Conservation (phyloP, 2,329 filamentous ascomycete species). For the Cercospora sp. region DNA sequence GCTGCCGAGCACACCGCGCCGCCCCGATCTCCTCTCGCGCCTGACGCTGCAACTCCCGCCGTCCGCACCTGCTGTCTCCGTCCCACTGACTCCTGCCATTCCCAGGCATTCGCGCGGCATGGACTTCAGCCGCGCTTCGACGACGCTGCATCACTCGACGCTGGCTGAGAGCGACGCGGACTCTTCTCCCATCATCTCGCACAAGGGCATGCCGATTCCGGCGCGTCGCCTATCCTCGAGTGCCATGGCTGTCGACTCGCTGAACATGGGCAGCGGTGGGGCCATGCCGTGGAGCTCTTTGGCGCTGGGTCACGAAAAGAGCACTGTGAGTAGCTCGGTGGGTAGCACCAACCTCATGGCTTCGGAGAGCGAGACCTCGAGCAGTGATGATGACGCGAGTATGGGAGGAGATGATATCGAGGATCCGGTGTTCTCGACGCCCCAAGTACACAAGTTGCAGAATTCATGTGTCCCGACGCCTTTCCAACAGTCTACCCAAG, state of each 20-base stretch:
- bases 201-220: slow-evolving; percentile 63
- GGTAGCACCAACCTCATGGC: slow-evolving; percentile 78
- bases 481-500: slow-evolving; percentile 35
- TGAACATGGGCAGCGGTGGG: slow-evolving; percentile 48
- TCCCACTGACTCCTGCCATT: slow-evolving; percentile 46
- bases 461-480: slow-evolving; percentile 48
- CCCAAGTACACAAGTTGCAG: slow-evolving; percentile 66
- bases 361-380: slow-evolving; percentile 73
- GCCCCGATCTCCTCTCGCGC: slow-evolving; percentile 62
- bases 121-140: slow-evolving; percentile 90
- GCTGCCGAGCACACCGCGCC: slow-evolving; percentile 46
- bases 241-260: slow-evolving; percentile 59
- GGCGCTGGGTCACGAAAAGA: slow-evolving; percentile 57
- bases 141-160: slow-evolving; percentile 92
- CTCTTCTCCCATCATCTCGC: slow-evolving; percentile 81
- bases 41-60: slow-evolving; percentile 69
- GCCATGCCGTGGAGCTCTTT: slow-evolving; percentile 26
- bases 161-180: slow-evolving; percentile 87
- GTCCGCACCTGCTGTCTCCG: slow-evolving; percentile 41
- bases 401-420: slow-evolving; percentile 52
- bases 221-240: slow-evolving; percentile 43
- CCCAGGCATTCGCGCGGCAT: slow-evolving; percentile 85
- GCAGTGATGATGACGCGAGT: slow-evolving; percentile 58
- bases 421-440: slow-evolving; percentile 79
- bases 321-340: slow-evolving; percentile 74